Conservation (phyloP, 768 basidiomycete genomes). For the Russula compacta region DNA sequence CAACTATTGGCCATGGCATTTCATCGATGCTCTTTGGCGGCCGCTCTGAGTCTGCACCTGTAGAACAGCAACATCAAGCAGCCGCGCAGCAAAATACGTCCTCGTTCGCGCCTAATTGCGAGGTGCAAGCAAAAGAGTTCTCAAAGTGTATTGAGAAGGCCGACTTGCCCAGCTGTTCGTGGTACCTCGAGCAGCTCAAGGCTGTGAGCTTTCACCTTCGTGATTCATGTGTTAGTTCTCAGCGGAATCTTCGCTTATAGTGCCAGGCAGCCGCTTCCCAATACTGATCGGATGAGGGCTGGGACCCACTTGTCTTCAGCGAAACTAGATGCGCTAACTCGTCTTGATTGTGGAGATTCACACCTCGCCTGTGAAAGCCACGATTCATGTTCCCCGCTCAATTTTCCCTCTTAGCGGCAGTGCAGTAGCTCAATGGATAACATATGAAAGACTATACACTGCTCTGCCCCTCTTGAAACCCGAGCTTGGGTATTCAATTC, state of each 20-base stretch:
- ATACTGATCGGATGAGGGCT: constrained; percentile 8
- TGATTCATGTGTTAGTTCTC: not conserved
- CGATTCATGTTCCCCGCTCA: not conserved
- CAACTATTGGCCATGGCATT: constrained; percentile 83
- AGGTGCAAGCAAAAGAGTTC: constrained; percentile 80
- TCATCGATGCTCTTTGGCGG: constrained; percentile 87
- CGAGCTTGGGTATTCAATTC: not conserved
- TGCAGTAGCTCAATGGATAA: not conserved
- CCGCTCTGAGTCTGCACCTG: constrained; percentile 35
- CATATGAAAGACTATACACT: not conserved
- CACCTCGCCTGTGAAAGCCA: not conserved
- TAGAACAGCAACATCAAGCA: constrained; percentile 36
- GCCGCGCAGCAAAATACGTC: constrained; percentile 39
- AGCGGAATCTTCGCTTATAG: not conserved
- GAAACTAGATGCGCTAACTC: not conserved
- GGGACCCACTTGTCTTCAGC: not conserved
- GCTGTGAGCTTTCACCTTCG: constrained; percentile 45
- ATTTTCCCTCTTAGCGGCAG: not conserved
- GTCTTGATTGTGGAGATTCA: not conserved
- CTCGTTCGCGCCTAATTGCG: constrained; percentile 52
- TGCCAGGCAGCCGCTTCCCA: constrained; percentile 21
- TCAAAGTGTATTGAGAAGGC: constrained; percentile 79
- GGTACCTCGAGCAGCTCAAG: constrained; percentile 84
- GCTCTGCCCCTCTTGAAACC: not conserved
- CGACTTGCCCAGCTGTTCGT: constrained; percentile 68